Evolutionary conservation across 768 basidiomycete genomes (phyloP).

Genomic region (Pleurotus ostreatus): DNA sequence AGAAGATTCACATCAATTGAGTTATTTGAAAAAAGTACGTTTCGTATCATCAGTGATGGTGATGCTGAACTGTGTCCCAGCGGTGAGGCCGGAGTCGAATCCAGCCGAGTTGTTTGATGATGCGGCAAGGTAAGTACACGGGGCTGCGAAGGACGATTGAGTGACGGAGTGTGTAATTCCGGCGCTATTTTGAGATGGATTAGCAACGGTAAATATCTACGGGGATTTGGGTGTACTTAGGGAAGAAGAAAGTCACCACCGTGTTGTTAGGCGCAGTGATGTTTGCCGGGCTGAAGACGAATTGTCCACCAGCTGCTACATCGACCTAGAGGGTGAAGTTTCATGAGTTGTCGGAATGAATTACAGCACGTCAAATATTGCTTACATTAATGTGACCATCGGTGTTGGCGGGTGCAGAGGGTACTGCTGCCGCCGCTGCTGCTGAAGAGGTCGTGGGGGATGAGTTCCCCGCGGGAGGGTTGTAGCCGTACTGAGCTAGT

Average conservation of each 20-base stretch:
- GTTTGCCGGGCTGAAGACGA: slow-evolving; percentile 41
- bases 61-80: slow-evolving; percentile 37
- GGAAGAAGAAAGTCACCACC: slow-evolving; percentile 52
- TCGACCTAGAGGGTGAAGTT: slow-evolving; percentile 28
- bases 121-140: slow-evolving; percentile 47
- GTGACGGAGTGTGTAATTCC: slow-evolving; percentile 47
- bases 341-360: neutral
- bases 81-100: slow-evolving; percentile 51
- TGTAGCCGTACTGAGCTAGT: slow-evolving; percentile 33
- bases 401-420: slow-evolving; percentile 36
- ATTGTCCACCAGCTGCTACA: slow-evolving; percentile 33
- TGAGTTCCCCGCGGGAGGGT: slow-evolving; percentile 11
- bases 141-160: slow-evolving; percentile 48
- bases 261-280: slow-evolving; percentile 46
- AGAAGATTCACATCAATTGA: neutral
- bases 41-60: slow-evolving; percentile 41
- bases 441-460: slow-evolving; percentile 15
- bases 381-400: slow-evolving; percentile 33
- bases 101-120: slow-evolving; percentile 32
- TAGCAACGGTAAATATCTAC: too few relatives aligned
- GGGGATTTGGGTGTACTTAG: slow-evolving; percentile 26
- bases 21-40: slow-evolving; percentile 29
- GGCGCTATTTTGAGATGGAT: slow-evolving; percentile 16
- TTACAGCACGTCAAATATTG: too few relatives aligned
- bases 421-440: slow-evolving; percentile 22